Evolutionary conservation across 371 early-diverging fungal species (phyloP).

Genomic region (Apophysomyces variabilis): DNA sequence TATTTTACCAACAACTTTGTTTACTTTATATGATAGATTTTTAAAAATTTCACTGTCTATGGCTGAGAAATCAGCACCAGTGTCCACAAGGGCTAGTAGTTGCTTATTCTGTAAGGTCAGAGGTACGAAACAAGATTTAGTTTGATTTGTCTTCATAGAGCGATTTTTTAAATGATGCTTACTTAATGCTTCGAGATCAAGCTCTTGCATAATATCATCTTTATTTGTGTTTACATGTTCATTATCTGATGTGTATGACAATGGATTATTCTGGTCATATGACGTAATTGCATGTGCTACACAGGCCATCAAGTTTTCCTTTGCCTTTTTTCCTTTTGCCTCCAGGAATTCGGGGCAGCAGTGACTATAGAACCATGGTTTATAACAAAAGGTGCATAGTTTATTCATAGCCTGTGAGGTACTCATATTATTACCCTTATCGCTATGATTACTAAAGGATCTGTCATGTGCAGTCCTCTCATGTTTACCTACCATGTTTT

Average conservation of each 20-base stretch:
- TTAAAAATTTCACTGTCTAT: neutral
- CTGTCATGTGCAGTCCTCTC: neutral
- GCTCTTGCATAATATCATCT: neutral
- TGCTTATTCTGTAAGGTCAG: neutral
- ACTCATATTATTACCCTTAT: neutral
- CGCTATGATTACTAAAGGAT: neutral
- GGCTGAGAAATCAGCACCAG: neutral
- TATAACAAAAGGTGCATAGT: neutral
- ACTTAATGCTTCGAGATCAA: neutral
- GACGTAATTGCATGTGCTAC: neutral
- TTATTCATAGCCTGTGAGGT: neutral
- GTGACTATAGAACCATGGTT: neutral
- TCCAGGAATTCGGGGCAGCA: neutral
- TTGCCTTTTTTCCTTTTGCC: neutral
- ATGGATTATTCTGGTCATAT: neutral
- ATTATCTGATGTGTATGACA: too few species aligned
- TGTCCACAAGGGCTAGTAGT: neutral
- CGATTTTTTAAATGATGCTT: neutral
- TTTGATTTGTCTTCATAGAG: neutral
- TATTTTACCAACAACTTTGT: neutral
- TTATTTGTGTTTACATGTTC: neutral
- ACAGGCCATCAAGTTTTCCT: neutral
- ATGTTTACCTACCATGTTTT: neutral
- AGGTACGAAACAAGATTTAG: neutral
- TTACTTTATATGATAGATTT: neutral